phyloP scores from a whole-genome alignment of 2,329 filamentous ascomycete species.

The Penicillium sp. region DNA sequence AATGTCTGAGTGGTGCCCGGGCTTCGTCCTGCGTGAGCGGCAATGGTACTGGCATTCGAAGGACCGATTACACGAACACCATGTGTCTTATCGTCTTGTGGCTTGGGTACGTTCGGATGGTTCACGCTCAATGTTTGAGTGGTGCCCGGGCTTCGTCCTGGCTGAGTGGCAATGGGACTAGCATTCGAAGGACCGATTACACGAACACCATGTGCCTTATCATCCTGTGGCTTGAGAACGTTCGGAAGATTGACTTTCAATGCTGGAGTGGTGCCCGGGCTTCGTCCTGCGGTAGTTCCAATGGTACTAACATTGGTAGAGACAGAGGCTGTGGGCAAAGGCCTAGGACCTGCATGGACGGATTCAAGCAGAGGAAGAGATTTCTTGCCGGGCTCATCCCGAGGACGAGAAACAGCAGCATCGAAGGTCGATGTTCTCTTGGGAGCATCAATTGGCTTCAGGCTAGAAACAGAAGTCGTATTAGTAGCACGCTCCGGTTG shows the following conservation, averaged over 20 bases:
- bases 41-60: neutral
- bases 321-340: neutral
- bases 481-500: neutral
- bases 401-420: neutral
- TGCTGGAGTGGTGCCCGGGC: neutral
- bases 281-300: neutral
- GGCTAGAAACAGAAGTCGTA: neutral
- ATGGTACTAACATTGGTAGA: neutral
- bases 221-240: neutral
- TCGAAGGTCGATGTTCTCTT: neutral
- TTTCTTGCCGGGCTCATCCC: neutral
- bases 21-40: neutral
- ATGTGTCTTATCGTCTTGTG: neutral
- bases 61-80: neutral
- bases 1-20: neutral
- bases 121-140: neutral
- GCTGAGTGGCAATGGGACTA: neutral
- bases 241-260: neutral
- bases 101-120: neutral
- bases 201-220: neutral
- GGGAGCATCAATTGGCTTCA: neutral
- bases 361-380: neutral
- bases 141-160: too few species aligned
- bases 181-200: too few species aligned
- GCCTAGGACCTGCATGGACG: neutral